Base-by-base conservation (phyloP, 371 early-diverging fungal species). In the Paramicrosporidium saccamoebae region DNA sequence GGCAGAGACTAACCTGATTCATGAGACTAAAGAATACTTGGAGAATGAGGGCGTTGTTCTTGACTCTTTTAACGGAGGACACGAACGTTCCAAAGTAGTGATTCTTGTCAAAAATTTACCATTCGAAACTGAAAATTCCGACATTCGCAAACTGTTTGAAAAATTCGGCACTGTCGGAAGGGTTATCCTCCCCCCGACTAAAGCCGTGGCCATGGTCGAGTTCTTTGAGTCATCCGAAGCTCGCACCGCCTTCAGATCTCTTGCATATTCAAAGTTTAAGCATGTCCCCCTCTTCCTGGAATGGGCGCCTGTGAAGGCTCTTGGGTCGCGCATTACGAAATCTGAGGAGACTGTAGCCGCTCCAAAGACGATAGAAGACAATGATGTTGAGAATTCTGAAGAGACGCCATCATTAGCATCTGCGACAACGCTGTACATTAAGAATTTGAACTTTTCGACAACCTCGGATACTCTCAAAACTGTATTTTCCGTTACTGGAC, bases 81-180 rank as follows among this genome's bases (percentile, higher is more conserved):
- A 17, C 32, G 55, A 60, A 17, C 56, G 81, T 19, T 71, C 73
- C 35, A 66, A 77, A 10, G 75, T 73, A 1, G 63, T 77, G 2
- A 66, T 90, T 12, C 39, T 90, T 17, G 79, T 82, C 24, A 90
- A 90, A 47, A 90, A 90, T 39, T 67, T 84, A 13, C 72, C 84
- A 1, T 64, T 44, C 33, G 55, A 52, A 20, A 68, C 74, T 3
- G 52, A 52, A 0, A 69, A 69, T 32, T 65, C 63, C 12, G 78
- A 82, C 9, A 34, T 90, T 15, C 43, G 49, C 5, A 48, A 58
- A 3, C 27, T 81, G 23, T 82, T 82, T 50, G 72, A 57, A 17
- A 59, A 58, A 28, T 66, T 64, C 32, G 88, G 88, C 17, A 52
- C 60, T 10, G 42, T 90, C 12, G 81, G 81, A 9, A 52, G 84